phyloP scores from a whole-genome alignment of 2,329 filamentous ascomycete genomes.

The Akanthomyces lecanii region DNA sequence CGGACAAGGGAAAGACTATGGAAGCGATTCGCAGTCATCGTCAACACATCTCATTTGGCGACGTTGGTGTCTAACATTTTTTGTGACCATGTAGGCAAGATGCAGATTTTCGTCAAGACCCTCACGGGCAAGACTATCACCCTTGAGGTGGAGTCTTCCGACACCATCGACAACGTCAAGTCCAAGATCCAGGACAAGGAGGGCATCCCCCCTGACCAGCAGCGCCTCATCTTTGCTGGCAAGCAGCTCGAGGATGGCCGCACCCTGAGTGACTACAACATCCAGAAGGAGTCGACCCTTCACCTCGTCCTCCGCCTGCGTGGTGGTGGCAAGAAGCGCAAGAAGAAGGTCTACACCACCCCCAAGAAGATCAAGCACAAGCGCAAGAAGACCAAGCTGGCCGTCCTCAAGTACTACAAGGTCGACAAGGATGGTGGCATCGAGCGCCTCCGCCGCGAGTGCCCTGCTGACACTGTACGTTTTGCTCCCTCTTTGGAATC shows the following conservation, averaged over 20 bases:
- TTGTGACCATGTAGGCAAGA: conserved; percentile 53
- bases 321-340: conserved; percentile 99
- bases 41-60: not conserved
- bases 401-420: conserved; percentile 99
- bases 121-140: conserved; percentile 99
- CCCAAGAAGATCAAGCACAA: conserved; percentile 99
- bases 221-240: conserved; percentile 98
- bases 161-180: conserved; percentile 99
- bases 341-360: conserved; percentile 99
- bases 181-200: conserved; percentile 99
- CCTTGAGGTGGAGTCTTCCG: conserved; percentile 99
- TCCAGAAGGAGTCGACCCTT: conserved; percentile 99
- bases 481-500: conserved; percentile 1
- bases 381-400: conserved; percentile 99
- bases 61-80: conserved; percentile 35
- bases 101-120: conserved; percentile 77
- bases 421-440: conserved; percentile 99
- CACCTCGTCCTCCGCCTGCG: conserved; percentile 97
- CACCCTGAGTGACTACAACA: conserved; percentile 99
- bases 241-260: conserved; percentile 99
- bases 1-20: not conserved
- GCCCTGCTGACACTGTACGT: conserved; percentile 82
- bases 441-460: conserved; percentile 97
- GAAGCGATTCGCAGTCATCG: conserved; percentile 5
- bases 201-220: conserved; percentile 97